Base-by-base conservation (phyloP, 2,329 filamentous ascomycete species). In the Ophiostoma tasmaniense region DNA sequence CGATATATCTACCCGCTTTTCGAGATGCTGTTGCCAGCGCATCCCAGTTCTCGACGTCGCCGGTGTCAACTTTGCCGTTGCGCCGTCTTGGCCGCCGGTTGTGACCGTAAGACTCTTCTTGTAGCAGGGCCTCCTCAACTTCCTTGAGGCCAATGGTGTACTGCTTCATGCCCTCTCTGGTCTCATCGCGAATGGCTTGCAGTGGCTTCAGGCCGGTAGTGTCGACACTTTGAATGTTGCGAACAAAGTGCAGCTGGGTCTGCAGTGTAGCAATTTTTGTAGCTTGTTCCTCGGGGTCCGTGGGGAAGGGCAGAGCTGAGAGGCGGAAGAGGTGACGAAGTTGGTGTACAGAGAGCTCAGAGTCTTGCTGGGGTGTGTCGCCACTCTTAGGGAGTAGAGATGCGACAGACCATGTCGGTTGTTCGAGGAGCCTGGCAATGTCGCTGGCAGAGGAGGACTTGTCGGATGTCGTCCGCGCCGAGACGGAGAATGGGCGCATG, bases 181-280 rank as follows among this genome's bases (percentile, higher is more conserved):
- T 91, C 80, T 95, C 93, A 76, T 98, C 94, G 67, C 92, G 87
- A 69, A 98, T 89, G 62, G 89, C 89, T 66, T 86, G 84, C 61
- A 99, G 79, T 0, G 95, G 93, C 69, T 87, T 83, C 0, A 97
- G 82, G 3, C 85, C 87, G 0, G 82, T 79, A 0, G 92, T 93
- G 77, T 96, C 85, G 66, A 97, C 89, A 62, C 84, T 81, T 75
- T 96, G 93, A 25, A 98, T 88, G 71, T 92, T 87, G 71, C 87
- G 88, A n/a, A 98, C 93, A 76, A 99, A 99, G 75, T 90, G 89
- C 0, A 99, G 85, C 76, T 99, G 95, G 39, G 90, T 87, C 67
- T 89, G 84, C 1, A 99, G 84, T 0, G 89, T 93, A 28, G 84
- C 76, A 3, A 96, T 84, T 86, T 97, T 92, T 33, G 82, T 79